Evolutionary conservation across 2,329 filamentous ascomycete genomes (phyloP), one percentile per base, ranked within the genome.

Genomic region (Beauveria scarabaeidicola): DNA sequence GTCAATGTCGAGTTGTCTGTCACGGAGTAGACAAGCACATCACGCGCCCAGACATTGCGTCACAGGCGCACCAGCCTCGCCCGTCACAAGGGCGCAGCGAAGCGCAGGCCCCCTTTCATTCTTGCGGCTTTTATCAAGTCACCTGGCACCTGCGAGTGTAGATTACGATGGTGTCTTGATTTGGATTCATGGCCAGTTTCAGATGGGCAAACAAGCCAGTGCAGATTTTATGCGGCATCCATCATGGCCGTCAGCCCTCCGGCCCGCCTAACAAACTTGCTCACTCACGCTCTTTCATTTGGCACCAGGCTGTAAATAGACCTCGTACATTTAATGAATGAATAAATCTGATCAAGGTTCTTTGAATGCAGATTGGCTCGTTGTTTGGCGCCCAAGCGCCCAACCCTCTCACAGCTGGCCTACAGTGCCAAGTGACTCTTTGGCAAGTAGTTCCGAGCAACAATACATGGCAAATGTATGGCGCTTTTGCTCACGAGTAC

Each of bases 1-100:
- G 32, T 36, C 32, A 36, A 15, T 15, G 32, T 15, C 32, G 32
- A 36, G 13, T 36, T 10, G 32, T 36, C 32, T 6, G 32, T 11
- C 32, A 36, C 32, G 1, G 32, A 36, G 32, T 36, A 56, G 53
- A 48, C 53, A n/a, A 56, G 53, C 43, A 56, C 53, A 56, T 56
- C 53, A 56, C 53, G 53, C 53, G 53, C 53, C 29, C 43, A 40
- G 27, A 32, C 29, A 56, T 57, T 57, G 54, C 54, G 54, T 57
- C 54, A 57, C 54, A 57, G 54, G 54, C 54, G 41, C 32, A 41
- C 44, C 54, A 50, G 43, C 46, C 54, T 50, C 44, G 19, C 21
- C 44, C 43, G 36, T 57, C 44, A 57, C 54, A 57, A 57, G 54
- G 54, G 27, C 38, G 17, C 21, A 27, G 19, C 21, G 40, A 5